Conservation (phyloP, 2,329 filamentous ascomycete species). For the Aphanoascus verrucosus region DNA sequence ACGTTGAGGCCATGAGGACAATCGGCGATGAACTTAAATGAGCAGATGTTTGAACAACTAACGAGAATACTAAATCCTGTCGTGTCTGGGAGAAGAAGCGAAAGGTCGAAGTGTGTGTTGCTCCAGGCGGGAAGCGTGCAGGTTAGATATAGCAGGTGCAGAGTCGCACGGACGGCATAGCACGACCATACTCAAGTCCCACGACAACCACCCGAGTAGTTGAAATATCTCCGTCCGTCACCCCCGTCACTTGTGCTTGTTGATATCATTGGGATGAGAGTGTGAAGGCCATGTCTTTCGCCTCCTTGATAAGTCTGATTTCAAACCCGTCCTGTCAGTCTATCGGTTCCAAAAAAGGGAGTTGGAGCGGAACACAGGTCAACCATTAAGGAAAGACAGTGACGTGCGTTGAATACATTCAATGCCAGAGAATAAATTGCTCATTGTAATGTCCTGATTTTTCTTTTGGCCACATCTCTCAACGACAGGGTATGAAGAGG, state of each 20-base stretch:
- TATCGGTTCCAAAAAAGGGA: neutral
- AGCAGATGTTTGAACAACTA: neutral
- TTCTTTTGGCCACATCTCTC: too few species aligned
- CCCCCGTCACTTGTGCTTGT: too few species aligned
- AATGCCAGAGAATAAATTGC: too few species aligned
- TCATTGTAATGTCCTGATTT: too few species aligned
- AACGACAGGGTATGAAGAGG: too few species aligned
- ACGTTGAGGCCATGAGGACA: constrained; percentile 5
- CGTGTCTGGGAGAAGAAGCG: neutral
- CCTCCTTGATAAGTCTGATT: neutral
- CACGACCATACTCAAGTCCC: neutral
- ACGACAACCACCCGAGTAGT: neutral
- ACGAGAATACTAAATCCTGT: neutral
- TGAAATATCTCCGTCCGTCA: neutral
- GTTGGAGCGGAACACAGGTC: neutral
- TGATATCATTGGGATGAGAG: too few species aligned
- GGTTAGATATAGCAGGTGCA: neutral
- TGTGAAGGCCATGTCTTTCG: neutral
- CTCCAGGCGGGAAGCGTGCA: neutral
- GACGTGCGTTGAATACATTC: too few species aligned
- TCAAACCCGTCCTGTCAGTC: neutral
- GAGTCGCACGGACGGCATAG: neutral
- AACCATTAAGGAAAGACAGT: too few species aligned
- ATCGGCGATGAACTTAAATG: too few species aligned
- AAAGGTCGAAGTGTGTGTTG: neutral